These are phyloP conservation scores for Selaginella tamariscina DNA, from an alignment of 75 land plant genomes.

Conservation along the genomic window DNA sequence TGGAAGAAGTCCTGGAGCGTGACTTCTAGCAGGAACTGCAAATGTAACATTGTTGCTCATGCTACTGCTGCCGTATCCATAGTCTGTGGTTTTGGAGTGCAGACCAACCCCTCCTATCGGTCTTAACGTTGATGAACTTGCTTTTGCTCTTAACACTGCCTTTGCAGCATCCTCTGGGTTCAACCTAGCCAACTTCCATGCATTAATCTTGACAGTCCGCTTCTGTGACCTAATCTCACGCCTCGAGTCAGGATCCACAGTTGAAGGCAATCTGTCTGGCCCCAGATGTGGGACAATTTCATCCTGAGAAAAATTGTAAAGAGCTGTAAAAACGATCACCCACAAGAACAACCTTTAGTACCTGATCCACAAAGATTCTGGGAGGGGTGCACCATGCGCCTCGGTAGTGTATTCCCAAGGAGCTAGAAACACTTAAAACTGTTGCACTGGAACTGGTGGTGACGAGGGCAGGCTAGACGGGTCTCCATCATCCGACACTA, in stretches of 20 bases:
- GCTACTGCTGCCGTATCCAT: neutral
- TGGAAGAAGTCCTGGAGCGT: neutral
- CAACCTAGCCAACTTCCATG: neutral
- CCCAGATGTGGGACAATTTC: neutral
- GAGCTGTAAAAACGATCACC: neutral
- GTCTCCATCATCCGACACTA: constrained; percentile 36
- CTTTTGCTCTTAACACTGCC: neutral
- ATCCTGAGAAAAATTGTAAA: neutral
- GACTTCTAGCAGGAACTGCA: neutral
- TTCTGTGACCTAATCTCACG: neutral
- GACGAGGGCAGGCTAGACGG: constrained; percentile 48
- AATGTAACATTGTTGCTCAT: neutral
- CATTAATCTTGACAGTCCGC: neutral
- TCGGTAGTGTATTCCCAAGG: constrained; percentile 61
- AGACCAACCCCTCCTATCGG: neutral
- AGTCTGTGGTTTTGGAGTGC: neutral
- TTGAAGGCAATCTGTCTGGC: neutral
- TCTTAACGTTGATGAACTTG: neutral
- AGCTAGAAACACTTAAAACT: constrained; percentile 72
- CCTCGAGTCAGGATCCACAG: neutral
- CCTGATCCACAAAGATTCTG: constrained; percentile 86
- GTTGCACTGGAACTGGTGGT: constrained; percentile 60
- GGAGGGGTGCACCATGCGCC: constrained; percentile 98
- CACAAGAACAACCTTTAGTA: constrained; percentile 12
- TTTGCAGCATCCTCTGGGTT: neutral